phyloP scores from a whole-genome alignment of 495 filamentous ascomycete species.

The Aspergillus kassunensis region DNA sequence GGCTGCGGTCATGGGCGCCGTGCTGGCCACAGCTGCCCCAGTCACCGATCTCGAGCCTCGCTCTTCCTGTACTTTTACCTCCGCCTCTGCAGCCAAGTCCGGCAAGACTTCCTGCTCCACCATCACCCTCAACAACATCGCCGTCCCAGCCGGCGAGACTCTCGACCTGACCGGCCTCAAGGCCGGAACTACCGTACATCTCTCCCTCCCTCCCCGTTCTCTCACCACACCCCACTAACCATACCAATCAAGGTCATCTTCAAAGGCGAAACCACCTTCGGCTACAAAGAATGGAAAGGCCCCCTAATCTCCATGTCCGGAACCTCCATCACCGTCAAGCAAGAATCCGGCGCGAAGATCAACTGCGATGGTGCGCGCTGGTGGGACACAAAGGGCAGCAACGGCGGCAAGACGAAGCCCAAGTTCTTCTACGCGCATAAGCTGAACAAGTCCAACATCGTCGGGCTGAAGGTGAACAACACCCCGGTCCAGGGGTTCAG shows the following conservation, averaged over 20 bases:
- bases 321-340: conserved; percentile 40
- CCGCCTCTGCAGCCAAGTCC: conserved; percentile 37
- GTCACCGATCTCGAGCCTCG: conserved; percentile 24
- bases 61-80: conserved; percentile 48
- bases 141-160: conserved; percentile 50
- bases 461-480: conserved; percentile 47
- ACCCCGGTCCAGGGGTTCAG: conserved; percentile 60
- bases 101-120: conserved; percentile 48
- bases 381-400: conserved; percentile 52
- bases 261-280: conserved; percentile 48
- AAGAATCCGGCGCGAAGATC: conserved; percentile 35
- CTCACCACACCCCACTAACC: not conserved
- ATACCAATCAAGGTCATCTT: conserved; percentile 39
- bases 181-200: conserved; percentile 37
- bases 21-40: conserved; percentile 20
- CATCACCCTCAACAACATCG: conserved; percentile 44
- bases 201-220: not conserved
- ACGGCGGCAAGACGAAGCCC: conserved; percentile 55
- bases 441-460: conserved; percentile 41
- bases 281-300: conserved; percentile 52
- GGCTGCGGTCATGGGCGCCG: conserved; percentile 19
- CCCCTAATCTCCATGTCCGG: conserved; percentile 47
- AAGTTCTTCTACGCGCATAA: conserved; percentile 55
- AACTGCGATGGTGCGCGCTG: conserved; percentile 45
- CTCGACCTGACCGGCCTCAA: conserved; percentile 48